A percentile compares a stretch with the other conserved stretches of the same genome.
These are phyloP conservation scores for Hypoxylon sp. DNA, from an alignment of 2,329 filamentous ascomycete species.

Conservation along the genomic window DNA sequence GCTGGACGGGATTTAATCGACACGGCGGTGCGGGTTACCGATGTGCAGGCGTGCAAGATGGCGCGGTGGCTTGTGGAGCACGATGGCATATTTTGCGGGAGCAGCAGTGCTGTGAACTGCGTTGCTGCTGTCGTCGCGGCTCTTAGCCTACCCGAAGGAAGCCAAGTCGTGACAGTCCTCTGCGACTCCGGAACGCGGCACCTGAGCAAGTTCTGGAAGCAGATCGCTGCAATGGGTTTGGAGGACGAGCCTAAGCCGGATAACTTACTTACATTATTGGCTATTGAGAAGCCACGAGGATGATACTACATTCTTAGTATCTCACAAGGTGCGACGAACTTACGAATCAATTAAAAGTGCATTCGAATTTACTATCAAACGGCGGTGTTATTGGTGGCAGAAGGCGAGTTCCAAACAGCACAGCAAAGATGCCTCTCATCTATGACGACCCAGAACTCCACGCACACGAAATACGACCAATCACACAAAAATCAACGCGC, in stretches of 20 bases:
- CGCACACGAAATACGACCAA: conserved; percentile 29
- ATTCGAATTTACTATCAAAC: conserved; percentile 17
- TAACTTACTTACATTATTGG: conserved; percentile 67
- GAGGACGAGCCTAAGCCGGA: conserved; percentile 67
- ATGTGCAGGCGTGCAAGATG: conserved; percentile 92
- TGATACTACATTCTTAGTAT: not conserved
- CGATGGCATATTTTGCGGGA: conserved; percentile 94
- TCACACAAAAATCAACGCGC: conserved; percentile 27
- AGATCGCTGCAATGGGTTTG: conserved; percentile 76
- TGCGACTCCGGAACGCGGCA: conserved; percentile 89
- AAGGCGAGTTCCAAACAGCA: conserved; percentile 6
- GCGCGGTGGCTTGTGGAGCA: conserved; percentile 96
- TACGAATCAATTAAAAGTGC: conserved; percentile 15
- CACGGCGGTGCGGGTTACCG: conserved; percentile 89
- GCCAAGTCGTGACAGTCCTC: conserved; percentile 83
- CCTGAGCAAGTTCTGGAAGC: conserved; percentile 87
- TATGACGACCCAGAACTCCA: conserved; percentile 36
- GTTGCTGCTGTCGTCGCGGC: conserved; percentile 81
- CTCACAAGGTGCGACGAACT: conserved; percentile 1
- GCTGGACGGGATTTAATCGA: conserved; percentile 88
- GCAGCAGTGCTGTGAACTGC: conserved; percentile 97
- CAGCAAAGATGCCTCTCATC: conserved; percentile 8
- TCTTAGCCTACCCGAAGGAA: conserved; percentile 71
- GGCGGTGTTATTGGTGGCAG: not conserved
- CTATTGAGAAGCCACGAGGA: conserved; percentile 56